Conservation (phyloP, 2,329 filamentous ascomycete genomes). For the Epichloe elymi region DNA sequence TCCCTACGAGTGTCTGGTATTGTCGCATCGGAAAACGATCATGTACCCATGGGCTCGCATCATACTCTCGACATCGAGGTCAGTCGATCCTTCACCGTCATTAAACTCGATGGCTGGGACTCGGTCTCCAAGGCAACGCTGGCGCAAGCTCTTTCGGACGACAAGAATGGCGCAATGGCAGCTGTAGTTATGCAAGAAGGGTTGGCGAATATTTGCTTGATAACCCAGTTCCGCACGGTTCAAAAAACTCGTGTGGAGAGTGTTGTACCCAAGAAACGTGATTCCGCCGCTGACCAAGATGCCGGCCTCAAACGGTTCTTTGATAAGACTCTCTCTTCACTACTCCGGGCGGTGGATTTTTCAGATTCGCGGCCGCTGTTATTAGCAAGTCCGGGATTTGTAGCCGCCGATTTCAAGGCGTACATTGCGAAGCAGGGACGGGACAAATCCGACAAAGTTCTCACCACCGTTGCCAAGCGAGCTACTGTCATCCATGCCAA, state of each 20-base stretch:
- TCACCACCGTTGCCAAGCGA: constrained; percentile 48
- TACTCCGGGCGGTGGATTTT: constrained; percentile 70
- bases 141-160: constrained; percentile 63
- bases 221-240: constrained; percentile 68
- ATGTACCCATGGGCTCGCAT: constrained; percentile 40
- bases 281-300: constrained; percentile 50
- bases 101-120: constrained; percentile 80
- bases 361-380: constrained; percentile 56
- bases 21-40: constrained; percentile 38
- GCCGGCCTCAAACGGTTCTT: constrained; percentile 65
- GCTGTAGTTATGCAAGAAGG: constrained; percentile 92
- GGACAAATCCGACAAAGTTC: constrained; percentile 50
- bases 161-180: constrained; percentile 68
- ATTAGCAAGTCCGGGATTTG: constrained; percentile 80
- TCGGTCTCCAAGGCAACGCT: constrained; percentile 71
- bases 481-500: constrained; percentile 70
- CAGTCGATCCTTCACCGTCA: constrained; percentile 73
- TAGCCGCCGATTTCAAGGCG: constrained; percentile 65
- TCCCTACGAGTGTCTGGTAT: constrained; percentile 43
- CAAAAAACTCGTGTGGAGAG: constrained; percentile 48
- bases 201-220: constrained; percentile 67
- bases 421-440: constrained; percentile 52
- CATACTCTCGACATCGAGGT: constrained; percentile 70
- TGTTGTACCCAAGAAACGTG: constrained; percentile 53
- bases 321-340: constrained; percentile 58